phyloP scores from a whole-genome alignment of 108 stramenopile genomes.

The Discostella stelligeroides region DNA sequence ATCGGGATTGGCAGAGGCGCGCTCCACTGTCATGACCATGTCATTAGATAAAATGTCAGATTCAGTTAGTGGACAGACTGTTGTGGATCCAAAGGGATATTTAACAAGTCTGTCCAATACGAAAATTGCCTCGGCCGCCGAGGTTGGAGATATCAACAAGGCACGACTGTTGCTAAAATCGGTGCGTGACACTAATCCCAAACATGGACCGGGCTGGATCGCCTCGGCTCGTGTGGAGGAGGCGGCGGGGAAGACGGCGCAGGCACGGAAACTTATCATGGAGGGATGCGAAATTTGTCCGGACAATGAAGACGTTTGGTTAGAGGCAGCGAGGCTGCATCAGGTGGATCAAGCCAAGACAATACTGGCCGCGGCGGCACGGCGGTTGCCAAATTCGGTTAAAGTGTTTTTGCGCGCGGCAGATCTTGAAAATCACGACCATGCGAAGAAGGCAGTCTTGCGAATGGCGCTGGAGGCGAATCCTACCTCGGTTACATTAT shows the following conservation, averaged over 20 bases:
- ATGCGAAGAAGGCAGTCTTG: conserved; percentile 92
- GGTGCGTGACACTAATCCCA: conserved; percentile 96
- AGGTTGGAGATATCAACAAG: conserved; percentile 96
- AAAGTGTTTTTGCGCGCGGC: conserved; percentile 83
- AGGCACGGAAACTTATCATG: conserved; percentile 95
- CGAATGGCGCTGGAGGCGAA: conserved; percentile 94
- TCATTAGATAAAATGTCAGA: conserved; percentile 92
- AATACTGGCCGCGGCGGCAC: conserved; percentile 85
- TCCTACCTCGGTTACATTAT: conserved; percentile 90
- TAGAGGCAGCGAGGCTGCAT: conserved; percentile 97
- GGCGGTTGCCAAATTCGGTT: conserved; percentile 67
- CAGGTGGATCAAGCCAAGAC: conserved; percentile 83
- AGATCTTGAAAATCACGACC: conserved; percentile 74
- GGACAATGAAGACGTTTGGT: conserved; percentile 95
- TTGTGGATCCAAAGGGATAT: conserved; percentile 95
- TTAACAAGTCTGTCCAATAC: conserved; percentile 84
- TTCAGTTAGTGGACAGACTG: conserved; percentile 87
- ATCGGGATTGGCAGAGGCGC: conserved; percentile 84
- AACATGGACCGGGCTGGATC: conserved; percentile 98
- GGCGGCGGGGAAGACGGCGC: conserved; percentile 88
- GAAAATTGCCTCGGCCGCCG: conserved; percentile 69
- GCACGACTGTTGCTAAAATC: conserved; percentile 92
- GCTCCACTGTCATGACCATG: conserved; percentile 92
- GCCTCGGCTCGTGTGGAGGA: conserved; percentile 98
- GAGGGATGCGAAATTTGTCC: conserved; percentile 96